Evolutionary conservation across 1,139 yeast species (phyloP).

Genomic region (Blastobotrys petasosporus): DNA sequence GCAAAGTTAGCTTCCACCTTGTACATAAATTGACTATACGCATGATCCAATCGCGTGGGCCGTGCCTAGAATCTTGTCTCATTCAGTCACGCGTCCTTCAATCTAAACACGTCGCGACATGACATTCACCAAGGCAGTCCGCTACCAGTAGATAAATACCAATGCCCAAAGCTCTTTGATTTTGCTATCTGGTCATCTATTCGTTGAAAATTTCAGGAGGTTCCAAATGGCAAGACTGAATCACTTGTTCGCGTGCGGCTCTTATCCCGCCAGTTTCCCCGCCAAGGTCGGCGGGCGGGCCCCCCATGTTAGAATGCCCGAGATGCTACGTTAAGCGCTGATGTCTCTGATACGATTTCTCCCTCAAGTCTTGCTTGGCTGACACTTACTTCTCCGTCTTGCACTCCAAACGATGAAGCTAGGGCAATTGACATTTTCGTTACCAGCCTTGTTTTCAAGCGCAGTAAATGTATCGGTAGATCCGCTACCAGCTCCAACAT

Average conservation of each 20-base stretch:
- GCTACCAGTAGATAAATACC: no score
- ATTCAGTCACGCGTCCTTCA: no score
- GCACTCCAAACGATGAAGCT: constrained; percentile 3
- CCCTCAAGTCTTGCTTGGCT: not conserved
- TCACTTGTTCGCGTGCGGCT: not conserved
- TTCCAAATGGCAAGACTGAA: no score
- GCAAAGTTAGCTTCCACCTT: no score
- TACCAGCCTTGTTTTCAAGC: constrained; percentile 2
- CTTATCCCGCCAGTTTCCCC: not conserved
- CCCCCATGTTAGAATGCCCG: not conserved
- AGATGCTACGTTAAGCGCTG: not conserved
- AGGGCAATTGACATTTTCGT: constrained; percentile 3
- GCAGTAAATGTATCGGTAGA: not conserved
- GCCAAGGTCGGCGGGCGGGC: not conserved
- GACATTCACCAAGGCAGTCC: no score
- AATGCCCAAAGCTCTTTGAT: no score
- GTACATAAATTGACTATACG: no score
- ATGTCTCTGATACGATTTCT: not conserved
- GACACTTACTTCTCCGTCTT: not conserved
- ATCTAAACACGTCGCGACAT: no score
- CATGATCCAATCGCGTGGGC: no score
- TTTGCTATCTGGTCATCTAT: no score
- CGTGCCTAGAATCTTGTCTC: no score
- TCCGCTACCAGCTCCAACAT: constrained; percentile 9
- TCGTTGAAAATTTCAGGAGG: no score